A percentile compares a stretch with the other conserved stretches of the same genome.
Conservation (phyloP, 371 early-diverging fungal genomes). For the Saksenaea oblongispora region DNA sequence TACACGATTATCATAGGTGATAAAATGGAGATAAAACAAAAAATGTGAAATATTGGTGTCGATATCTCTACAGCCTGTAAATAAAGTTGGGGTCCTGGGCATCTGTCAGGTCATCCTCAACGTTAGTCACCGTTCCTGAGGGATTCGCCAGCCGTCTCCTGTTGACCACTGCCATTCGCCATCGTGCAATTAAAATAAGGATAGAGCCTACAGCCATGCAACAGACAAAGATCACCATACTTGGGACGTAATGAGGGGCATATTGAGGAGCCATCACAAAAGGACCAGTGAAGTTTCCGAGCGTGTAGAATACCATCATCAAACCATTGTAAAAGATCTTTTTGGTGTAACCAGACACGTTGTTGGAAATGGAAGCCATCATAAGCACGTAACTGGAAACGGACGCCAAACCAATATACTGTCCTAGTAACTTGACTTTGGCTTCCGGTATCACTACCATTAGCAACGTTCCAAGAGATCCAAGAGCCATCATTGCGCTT, state of each 20-base stretch:
- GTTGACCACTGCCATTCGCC: slow-evolving; percentile 27
- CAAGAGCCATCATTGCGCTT: slow-evolving; percentile 25
- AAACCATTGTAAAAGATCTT: slow-evolving; percentile 31
- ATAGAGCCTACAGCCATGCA: slow-evolving; percentile 8
- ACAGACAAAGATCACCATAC: slow-evolving; percentile 17
- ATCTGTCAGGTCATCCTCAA: slow-evolving; percentile 35
- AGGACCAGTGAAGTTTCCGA: slow-evolving; percentile 26
- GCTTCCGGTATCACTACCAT: slow-evolving; percentile 29
- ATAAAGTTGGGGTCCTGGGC: slow-evolving; percentile 34
- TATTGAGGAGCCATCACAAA: slow-evolving; percentile 18
- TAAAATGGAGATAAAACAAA: slow-evolving; percentile 10
- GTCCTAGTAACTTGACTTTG: slow-evolving; percentile 30
- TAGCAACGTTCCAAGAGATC: slow-evolving; percentile 35
- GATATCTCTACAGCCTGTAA: slow-evolving; percentile 22
- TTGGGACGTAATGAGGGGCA: slow-evolving; percentile 13
- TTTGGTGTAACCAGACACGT: slow-evolving; percentile 27
- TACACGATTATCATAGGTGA: slow-evolving; percentile 2
- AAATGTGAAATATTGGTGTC: neutral
- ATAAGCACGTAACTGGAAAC: slow-evolving; percentile 30
- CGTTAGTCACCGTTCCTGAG: slow-evolving; percentile 14
- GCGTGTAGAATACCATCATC: slow-evolving; percentile 31
- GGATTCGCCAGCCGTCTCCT: slow-evolving; percentile 10
- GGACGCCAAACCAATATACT: slow-evolving; percentile 31
- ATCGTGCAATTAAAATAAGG: slow-evolving; percentile 16
- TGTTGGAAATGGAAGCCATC: slow-evolving; percentile 23